Evolutionary conservation across 495 filamentous ascomycete genomes (phyloP).

Genomic region (Neurospora hispaniola): DNA sequence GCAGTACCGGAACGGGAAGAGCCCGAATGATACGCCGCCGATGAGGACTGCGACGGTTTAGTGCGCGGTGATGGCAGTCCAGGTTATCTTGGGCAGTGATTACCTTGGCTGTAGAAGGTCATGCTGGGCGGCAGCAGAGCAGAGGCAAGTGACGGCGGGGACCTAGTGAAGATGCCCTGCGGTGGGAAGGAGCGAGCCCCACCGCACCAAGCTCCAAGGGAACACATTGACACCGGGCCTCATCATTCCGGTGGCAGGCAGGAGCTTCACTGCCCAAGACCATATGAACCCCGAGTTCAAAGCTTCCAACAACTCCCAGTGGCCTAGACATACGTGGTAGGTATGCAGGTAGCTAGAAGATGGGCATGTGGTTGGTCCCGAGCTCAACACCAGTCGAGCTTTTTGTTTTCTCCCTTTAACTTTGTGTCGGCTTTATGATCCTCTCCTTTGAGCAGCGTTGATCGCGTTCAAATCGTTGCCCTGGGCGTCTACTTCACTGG

Average conservation of each 20-base stretch:
- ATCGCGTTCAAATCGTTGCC: background rate
- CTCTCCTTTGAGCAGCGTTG: background rate
- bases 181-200: background rate
- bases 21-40: constrained; percentile 34
- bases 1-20: constrained; percentile 59
- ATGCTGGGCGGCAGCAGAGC: background rate
- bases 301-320: background rate
- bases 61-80: background rate
- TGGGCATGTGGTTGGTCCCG: background rate
- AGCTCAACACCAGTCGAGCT: background rate
- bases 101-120: background rate
- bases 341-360: background rate
- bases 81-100: background rate
- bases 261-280: background rate
- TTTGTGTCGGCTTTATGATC: background rate
- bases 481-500: background rate
- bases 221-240: background rate
- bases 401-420: background rate
- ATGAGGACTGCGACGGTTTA: constrained; percentile 13
- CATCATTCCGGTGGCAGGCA: background rate
- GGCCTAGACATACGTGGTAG: background rate
- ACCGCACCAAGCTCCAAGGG: background rate
- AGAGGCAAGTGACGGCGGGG: background rate
- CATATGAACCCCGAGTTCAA: background rate
- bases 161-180: no score